Percentiles rank a stretch among this genome's conserved stretches.
Conservation (phyloP, 768 basidiomycete species). For the Suillus luteus region DNA sequence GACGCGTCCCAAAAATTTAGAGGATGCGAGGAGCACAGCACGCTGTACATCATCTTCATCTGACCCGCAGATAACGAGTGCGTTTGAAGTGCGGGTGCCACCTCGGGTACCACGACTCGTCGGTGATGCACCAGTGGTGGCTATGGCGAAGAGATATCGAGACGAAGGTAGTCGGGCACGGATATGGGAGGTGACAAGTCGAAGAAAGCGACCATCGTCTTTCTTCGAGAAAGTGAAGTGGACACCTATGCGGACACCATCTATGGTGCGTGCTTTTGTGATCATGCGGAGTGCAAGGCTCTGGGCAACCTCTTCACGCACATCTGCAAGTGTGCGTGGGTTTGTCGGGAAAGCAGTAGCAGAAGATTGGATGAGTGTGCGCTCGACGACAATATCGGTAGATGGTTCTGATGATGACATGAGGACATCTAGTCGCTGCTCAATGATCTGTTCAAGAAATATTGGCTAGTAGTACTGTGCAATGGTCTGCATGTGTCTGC, state of each 20-base stretch:
- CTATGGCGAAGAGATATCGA: slow-evolving; percentile 56
- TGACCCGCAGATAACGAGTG: slow-evolving; percentile 61
- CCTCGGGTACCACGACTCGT: slow-evolving; percentile 18
- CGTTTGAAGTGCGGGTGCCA: slow-evolving; percentile 33
- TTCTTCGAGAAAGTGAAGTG: slow-evolving; percentile 58
- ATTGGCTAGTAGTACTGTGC: neutral
- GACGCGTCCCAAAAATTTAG: slow-evolving; percentile 72
- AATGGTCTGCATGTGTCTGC: neutral
- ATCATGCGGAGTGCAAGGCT: slow-evolving; percentile 57
- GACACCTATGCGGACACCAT: slow-evolving; percentile 62
- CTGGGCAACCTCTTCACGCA: slow-evolving; percentile 60
- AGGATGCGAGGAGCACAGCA: slow-evolving; percentile 60
- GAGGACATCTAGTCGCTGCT: slow-evolving; percentile 1
- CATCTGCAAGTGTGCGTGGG: slow-evolving; percentile 55
- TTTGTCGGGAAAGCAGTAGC: slow-evolving; percentile 16
- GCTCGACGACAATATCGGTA: slow-evolving; percentile 16
- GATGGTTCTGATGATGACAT: slow-evolving; percentile 30
- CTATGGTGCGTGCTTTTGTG: slow-evolving; percentile 48
- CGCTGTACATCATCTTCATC: slow-evolving; percentile 60
- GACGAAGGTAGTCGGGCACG: slow-evolving; percentile 42
- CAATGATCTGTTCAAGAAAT: neutral
- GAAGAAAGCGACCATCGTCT: slow-evolving; percentile 58
- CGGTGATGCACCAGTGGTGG: slow-evolving; percentile 43
- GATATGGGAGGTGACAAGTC: slow-evolving; percentile 52
- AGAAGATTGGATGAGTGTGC: slow-evolving; percentile 9